phyloP scores from a whole-genome alignment of 2,329 filamentous ascomycete species.

The Plectosphaerella sp. region DNA sequence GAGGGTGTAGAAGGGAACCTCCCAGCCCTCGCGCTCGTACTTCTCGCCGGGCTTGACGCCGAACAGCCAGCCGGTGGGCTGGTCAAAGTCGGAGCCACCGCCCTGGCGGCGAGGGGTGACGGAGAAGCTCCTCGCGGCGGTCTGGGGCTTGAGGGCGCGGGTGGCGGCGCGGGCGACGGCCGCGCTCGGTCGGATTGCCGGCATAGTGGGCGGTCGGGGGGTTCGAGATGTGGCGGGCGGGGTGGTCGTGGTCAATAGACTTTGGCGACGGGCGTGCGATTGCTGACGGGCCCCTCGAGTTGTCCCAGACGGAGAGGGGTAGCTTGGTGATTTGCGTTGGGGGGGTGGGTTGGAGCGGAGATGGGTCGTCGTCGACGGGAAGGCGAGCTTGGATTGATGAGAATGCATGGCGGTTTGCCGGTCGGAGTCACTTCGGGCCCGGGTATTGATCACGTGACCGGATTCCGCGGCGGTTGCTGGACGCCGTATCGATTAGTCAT shows the following conservation, averaged over 20 bases:
- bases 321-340: neutral
- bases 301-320: neutral
- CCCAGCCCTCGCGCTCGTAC: conserved; percentile 94
- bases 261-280: neutral
- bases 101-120: conserved; percentile 36
- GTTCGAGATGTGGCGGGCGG: neutral
- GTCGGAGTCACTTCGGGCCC: neutral
- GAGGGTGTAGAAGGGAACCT: conserved; percentile 78
- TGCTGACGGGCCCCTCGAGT: neutral
- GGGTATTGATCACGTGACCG: neutral
- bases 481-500: too few species aligned
- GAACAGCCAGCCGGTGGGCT: conserved; percentile 87
- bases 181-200: conserved; percentile 13
- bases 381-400: neutral
- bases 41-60: conserved; percentile 94
- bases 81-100: conserved; percentile 70
- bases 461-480: too few species aligned
- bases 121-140: conserved; percentile 34
- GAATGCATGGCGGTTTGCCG: conserved; percentile 2
- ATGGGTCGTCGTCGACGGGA: conserved; percentile 3
- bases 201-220: conserved; percentile 6
- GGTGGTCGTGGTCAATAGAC: conserved; percentile 4
- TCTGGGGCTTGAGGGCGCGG: conserved; percentile 27
- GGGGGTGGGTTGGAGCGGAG: conserved; percentile 10
- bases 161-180: conserved; percentile 12